Evolutionary conservation across 805 yeast species (phyloP), one percentile per base, ranked within the genome.

Genomic region (Ogataea wickerhamii): DNA sequence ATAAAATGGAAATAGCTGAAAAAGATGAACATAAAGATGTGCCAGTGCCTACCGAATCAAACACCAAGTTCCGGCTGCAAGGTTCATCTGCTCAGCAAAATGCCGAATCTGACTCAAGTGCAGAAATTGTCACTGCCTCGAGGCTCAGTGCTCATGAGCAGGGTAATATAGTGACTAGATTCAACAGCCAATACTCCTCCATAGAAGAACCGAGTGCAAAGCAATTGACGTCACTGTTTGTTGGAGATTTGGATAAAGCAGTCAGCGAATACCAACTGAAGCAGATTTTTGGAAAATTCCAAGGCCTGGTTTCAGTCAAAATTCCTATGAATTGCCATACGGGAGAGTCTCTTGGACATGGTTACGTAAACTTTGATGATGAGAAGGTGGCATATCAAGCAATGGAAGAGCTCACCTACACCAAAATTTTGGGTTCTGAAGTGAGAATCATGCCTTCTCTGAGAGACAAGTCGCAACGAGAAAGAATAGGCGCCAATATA

Each of bases 331-430:
- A 77, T 48, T 71, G 75, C 18, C 61, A 64, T 22, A 64, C 74
- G n/a, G 73, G 73, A 18, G 61, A 68, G 34, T 75, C 88, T 1
- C 61, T 86, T 40, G 83, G 87, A 2, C 82, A 83, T 58, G 93
- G 87, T 0, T 84, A 82, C 55, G 78, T 82, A 14, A 81, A 83
- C 40, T 82, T 80, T 54, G 59, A 61, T 6, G 60, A 56, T 4
- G 65, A 66, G 30, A 51, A 59, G 7, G 81, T 75, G 37, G 87
- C 87, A 0, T 68, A 68, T 26, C 37, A 41, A 23, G 87, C 86
- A 2, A 64, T 76, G 33, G 79, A 74, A 32, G 68, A 73, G 7
- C 70, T 80, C 60, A 82, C 79, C 55, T 76, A 73, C 47, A 64
- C 66, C 3, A 48, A 48, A 0, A 47, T 76, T 0, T 44, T 55